Conservation (phyloP, 805 yeast species). For the Yamadazyma olivae region DNA sequence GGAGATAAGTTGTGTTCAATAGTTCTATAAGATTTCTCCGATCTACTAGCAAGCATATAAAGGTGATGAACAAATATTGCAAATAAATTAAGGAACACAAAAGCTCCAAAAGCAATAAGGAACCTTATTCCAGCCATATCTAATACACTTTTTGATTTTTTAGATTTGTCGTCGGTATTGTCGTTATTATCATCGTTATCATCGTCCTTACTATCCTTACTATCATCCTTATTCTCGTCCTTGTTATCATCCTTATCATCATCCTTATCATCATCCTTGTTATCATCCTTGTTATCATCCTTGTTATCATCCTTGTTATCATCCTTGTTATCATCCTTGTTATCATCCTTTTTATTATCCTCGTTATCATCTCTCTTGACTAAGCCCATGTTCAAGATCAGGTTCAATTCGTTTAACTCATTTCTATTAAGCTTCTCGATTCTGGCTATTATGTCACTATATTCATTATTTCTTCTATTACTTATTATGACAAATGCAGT, state of each 20-base stretch:
- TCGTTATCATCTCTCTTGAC: constrained; percentile 2
- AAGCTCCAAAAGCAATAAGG: constrained; percentile 31
- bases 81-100: constrained; percentile 31
- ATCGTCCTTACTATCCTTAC: neutral
- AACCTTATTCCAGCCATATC: constrained; percentile 26
- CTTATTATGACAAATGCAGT: neutral
- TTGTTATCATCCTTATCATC: neutral
- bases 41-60: constrained; percentile 24
- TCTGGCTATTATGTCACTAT: constrained; percentile 1
- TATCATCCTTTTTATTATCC: neutral
- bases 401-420: constrained; percentile 2
- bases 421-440: constrained; percentile 2
- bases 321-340: neutral
- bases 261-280: neutral
- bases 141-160: constrained; percentile 4
- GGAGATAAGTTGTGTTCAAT: constrained; percentile 37
- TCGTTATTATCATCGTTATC: neutral
- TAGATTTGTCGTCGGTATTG: neutral
- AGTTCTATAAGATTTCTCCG: constrained; percentile 29
- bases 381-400: neutral
- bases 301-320: neutral
- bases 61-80: constrained; percentile 39
- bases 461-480: constrained; percentile 2
- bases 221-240: neutral
- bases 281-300: neutral